Evolutionary conservation across 257 asterid species (phyloP).

Genomic region (Anisodus tanguticus): DNA sequence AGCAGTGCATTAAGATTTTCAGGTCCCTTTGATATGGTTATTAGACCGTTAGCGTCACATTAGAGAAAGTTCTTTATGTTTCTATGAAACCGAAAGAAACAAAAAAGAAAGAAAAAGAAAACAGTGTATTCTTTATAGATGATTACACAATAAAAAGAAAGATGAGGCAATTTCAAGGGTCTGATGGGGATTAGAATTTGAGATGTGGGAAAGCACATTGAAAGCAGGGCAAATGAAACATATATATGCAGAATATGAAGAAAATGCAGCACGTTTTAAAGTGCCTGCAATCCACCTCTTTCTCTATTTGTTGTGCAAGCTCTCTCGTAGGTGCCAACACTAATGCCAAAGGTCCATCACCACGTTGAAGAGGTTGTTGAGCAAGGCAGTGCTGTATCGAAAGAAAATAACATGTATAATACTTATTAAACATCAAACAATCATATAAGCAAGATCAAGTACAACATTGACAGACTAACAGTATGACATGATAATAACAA

Average conservation of each 20-base stretch:
- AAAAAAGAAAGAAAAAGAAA: background rate
- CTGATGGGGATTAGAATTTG: background rate
- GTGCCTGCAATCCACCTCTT: conserved; percentile 59
- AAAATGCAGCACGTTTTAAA: conserved; percentile 1
- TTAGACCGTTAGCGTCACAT: conserved; percentile 7
- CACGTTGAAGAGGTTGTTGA: conserved; percentile 75
- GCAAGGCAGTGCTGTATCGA: conserved; percentile 73
- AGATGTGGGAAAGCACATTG: conserved; percentile 14
- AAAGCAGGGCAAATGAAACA: conserved; percentile 5
- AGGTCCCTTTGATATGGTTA: background rate
- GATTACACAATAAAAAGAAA: background rate
- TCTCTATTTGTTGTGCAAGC: conserved; percentile 94
- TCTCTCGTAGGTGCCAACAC: conserved; percentile 92
- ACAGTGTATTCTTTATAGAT: background rate
- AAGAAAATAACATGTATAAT: background rate
- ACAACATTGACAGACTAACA: background rate
- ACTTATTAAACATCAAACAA: conserved; percentile 3
- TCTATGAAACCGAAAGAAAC: background rate
- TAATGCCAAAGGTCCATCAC: conserved; percentile 93
- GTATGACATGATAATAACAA: conserved; percentile 19
- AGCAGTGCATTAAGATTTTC: background rate
- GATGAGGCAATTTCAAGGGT: background rate
- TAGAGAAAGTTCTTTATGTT: conserved; percentile 7
- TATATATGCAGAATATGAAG: background rate
- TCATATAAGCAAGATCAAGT: conserved; percentile 5